phyloP scores from a whole-genome alignment of 805 yeast genomes.

The Candida anglica region DNA sequence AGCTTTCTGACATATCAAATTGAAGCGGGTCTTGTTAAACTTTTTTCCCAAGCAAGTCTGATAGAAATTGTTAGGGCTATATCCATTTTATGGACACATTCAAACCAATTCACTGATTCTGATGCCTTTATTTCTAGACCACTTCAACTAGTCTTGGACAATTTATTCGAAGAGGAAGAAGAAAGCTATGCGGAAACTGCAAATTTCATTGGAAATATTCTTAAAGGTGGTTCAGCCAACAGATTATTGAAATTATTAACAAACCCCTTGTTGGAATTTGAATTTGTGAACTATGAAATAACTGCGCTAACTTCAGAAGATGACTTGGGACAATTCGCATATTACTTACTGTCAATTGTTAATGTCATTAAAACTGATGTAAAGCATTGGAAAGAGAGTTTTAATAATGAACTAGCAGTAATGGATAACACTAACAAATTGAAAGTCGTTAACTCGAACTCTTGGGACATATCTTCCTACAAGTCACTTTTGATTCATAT shows the following conservation, averaged over 20 bases:
- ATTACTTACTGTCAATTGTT: conserved; percentile 51
- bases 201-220: conserved; percentile 44
- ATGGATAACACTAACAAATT: conserved; percentile 43
- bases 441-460: conserved; percentile 36
- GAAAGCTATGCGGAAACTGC: conserved; percentile 40
- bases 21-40: conserved; percentile 68
- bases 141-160: conserved; percentile 64
- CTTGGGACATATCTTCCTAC: conserved; percentile 57
- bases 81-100: conserved; percentile 70
- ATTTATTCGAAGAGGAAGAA: conserved; percentile 40
- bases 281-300: conserved; percentile 27
- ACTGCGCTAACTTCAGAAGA: conserved; percentile 36
- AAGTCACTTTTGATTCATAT: conserved; percentile 50
- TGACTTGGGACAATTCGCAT: conserved; percentile 62
- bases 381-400: conserved; percentile 39
- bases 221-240: conserved; percentile 53
- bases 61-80: conserved; percentile 49
- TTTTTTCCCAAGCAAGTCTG: conserved; percentile 39
- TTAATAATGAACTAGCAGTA: conserved; percentile 57
- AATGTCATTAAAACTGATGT: conserved; percentile 48
- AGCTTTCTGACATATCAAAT: conserved; percentile 50
- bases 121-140: conserved; percentile 58
- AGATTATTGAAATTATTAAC: conserved; percentile 58
- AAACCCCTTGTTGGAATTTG: conserved; percentile 45
- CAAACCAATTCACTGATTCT: conserved; percentile 46